These are phyloP conservation scores for Aspergillus calidoustus DNA, from an alignment of 2,329 filamentous ascomycete species.

Conservation along the genomic window DNA sequence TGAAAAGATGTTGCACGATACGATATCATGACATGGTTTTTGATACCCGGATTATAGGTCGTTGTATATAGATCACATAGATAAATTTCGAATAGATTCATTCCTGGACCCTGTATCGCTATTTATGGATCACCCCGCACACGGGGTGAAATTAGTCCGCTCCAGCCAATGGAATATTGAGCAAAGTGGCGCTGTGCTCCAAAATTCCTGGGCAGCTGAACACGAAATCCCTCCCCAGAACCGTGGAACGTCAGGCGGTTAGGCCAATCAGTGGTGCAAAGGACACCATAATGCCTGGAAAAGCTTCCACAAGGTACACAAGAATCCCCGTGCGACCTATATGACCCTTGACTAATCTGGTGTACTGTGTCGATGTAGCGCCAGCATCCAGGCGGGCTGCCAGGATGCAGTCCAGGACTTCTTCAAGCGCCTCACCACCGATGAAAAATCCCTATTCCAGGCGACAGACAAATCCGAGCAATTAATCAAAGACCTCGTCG, in stretches of 20 bases:
- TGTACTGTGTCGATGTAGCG: neutral
- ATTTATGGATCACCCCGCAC: neutral
- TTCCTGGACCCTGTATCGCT: too few relatives aligned
- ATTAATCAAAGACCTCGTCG: neutral
- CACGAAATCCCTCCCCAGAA: neutral
- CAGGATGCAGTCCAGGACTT: neutral
- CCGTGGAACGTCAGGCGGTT: neutral
- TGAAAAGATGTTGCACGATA: neutral
- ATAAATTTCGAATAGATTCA: too few relatives aligned
- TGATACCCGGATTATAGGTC: neutral
- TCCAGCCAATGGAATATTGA: neutral
- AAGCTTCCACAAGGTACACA: neutral
- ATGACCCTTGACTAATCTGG: neutral
- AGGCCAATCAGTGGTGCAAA: neutral
- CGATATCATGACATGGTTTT: neutral
- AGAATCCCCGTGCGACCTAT: neutral
- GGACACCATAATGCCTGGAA: neutral
- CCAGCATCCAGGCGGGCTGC: slow-evolving; percentile 2
- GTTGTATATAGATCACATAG: neutral
- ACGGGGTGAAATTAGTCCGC: neutral
- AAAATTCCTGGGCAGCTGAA: neutral
- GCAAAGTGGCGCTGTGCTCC: too few relatives aligned
- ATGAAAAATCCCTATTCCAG: neutral
- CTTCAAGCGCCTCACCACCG: neutral
- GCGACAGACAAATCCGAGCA: neutral